Evolutionary conservation across 352 stramenopile genomes (phyloP), one percentile per base, ranked within the genome.

Genomic region (Thalassiosira delicatula): DNA sequence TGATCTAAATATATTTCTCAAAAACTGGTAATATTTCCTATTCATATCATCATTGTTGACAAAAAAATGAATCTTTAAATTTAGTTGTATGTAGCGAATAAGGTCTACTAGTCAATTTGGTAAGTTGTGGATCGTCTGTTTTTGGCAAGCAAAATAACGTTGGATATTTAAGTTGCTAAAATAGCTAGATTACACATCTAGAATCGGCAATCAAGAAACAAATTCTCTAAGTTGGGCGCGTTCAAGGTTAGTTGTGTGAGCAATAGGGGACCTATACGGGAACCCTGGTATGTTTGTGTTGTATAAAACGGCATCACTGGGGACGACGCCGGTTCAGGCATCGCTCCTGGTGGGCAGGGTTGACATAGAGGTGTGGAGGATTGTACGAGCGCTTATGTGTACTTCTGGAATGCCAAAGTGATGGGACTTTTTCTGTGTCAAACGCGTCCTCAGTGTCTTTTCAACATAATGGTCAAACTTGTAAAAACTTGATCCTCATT

Each of bases 1-100:
- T n/a, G n/a, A n/a, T n/a, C n/a, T n/a, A n/a, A n/a, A n/a, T n/a
- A n/a, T n/a, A n/a, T n/a, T n/a, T n/a, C n/a, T n/a, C n/a, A n/a
- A n/a, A n/a, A n/a, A n/a, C n/a, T n/a, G n/a, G n/a, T n/a, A n/a
- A n/a, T n/a, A n/a, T n/a, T n/a, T n/a, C n/a, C n/a, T n/a, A n/a
- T n/a, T n/a, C 56, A 65, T 65, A 65, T 65, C 56, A 65, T 65
- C 21, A 25, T 33, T 21, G 12, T 65, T 65, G 56, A 65, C 56
- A 65, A 65, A 65, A 65, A 65, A 65, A 25, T 65, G 56, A 65
- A n/a, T n/a, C n/a, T n/a, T 44, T 65, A 65, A 25, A n/a, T 65
- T 65, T 65, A 65, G 19, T 65, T 65, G 56, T n/a, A 8, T 7
- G 56, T 65, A 65, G 21, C 56, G 37, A 65, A 37, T 12, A 25